phyloP scores from a whole-genome alignment of 1,139 yeast genomes.

The Casaregolazyma lundiana region DNA sequence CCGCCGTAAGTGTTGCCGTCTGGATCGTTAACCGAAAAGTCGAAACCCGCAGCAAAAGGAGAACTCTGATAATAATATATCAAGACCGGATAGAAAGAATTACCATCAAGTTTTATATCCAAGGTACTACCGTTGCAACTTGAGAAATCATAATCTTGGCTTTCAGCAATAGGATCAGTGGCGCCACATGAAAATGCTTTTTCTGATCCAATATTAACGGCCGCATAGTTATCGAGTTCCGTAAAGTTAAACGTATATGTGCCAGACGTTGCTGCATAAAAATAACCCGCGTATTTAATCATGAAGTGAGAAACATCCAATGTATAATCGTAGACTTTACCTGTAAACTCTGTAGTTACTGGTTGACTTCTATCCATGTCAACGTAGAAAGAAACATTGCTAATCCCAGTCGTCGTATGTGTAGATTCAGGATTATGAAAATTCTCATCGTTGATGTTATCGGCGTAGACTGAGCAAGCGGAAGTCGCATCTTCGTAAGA shows the following conservation, averaged over 20 bases:
- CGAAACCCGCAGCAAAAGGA: not conserved
- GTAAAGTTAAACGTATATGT: not conserved
- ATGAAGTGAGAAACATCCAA: not conserved
- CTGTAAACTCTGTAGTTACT: not conserved
- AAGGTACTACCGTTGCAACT: not conserved
- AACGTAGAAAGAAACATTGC: not conserved
- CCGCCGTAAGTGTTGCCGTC: not conserved
- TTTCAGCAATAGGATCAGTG: not conserved
- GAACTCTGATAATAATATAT: not conserved
- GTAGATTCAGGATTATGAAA: not conserved
- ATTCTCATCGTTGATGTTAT: too few species aligned
- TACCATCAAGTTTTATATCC: not conserved
- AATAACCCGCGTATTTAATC: not conserved
- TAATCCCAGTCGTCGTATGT: not conserved
- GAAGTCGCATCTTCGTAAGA: too few species aligned
- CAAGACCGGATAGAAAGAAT: not conserved
- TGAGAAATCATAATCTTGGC: not conserved
- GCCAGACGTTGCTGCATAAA: not conserved
- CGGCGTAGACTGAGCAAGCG: too few species aligned
- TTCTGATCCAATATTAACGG: not conserved
- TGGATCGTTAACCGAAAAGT: not conserved
- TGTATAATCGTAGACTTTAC: not conserved
- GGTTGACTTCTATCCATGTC: not conserved
- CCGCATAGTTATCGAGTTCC: not conserved
- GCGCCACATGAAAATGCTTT: not conserved